These are phyloP conservation scores for Rhamnella rubrinervis DNA, from an alignment of 331 rosid species.

Conservation along the genomic window DNA sequence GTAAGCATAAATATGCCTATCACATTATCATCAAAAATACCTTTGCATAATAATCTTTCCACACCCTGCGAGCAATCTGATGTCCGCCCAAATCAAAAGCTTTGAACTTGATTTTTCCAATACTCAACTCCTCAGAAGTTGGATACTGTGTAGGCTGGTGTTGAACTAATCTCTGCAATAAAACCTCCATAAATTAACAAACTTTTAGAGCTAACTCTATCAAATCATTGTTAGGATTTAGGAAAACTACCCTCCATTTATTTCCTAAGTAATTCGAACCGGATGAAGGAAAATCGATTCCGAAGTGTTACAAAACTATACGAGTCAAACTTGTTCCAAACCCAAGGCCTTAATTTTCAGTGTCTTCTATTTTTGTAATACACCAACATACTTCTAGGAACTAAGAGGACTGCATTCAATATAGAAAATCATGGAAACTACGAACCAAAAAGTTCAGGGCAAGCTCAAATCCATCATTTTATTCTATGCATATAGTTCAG, in stretches of 20 bases:
- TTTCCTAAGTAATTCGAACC: background rate
- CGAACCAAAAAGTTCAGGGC: background rate
- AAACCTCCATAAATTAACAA: slow-evolving; percentile 21
- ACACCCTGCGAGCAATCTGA: slow-evolving; percentile 85
- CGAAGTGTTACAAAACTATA: background rate
- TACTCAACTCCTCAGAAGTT: slow-evolving; percentile 80
- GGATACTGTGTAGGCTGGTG: slow-evolving; percentile 93
- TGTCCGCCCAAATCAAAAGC: slow-evolving; percentile 94
- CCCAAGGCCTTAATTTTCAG: background rate
- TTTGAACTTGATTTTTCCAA: slow-evolving; percentile 63
- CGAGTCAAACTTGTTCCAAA: background rate
- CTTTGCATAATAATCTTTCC: slow-evolving; percentile 94
- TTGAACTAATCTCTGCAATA: slow-evolving; percentile 80
- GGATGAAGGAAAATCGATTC: background rate
- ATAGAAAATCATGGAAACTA: background rate
- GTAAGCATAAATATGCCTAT: background rate
- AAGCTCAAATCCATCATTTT: background rate
- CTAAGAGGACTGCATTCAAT: background rate
- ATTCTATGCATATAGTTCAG: background rate
- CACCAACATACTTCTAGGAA: background rate
- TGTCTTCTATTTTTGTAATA: background rate
- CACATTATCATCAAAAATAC: slow-evolving; percentile 26
- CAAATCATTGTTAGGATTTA: background rate
- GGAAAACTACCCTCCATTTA: background rate
- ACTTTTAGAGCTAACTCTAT: background rate